These are phyloP conservation scores for Berkeleyomyces rouxiae DNA, from an alignment of 2,329 filamentous ascomycete species.

Conservation along the genomic window DNA sequence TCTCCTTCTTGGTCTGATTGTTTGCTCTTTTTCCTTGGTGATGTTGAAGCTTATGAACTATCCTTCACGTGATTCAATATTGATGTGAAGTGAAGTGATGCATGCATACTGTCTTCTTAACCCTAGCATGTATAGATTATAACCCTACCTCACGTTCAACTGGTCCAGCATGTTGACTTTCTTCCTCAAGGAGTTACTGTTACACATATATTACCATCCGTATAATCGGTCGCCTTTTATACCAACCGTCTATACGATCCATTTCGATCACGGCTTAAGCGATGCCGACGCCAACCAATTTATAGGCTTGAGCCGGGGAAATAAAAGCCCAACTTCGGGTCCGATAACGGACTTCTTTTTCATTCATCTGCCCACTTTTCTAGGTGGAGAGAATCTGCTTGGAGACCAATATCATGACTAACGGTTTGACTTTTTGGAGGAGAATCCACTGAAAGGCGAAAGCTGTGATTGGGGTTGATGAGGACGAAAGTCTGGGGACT, in stretches of 20 bases:
- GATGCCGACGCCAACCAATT: not conserved
- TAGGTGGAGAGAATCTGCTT: not conserved
- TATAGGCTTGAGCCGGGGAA: not conserved
- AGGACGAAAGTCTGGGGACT: not conserved
- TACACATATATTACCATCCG: no score
- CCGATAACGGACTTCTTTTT: not conserved
- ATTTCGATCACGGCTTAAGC: not conserved
- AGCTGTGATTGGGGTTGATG: not conserved
- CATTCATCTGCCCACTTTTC: not conserved
- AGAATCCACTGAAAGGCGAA: not conserved
- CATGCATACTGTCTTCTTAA: no score
- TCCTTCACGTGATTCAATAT: not conserved
- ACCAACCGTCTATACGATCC: no score
- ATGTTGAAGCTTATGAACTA: not conserved
- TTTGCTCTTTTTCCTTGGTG: not conserved
- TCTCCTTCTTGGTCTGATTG: conserved; percentile 1
- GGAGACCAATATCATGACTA: not conserved
- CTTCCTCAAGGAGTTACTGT: no score
- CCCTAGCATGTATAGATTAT: no score
- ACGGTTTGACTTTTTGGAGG: not conserved
- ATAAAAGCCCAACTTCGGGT: not conserved
- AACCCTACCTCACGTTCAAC: no score
- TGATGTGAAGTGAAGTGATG: no score
- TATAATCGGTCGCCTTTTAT: no score
- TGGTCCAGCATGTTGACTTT: no score